Evolutionary conservation across 495 filamentous ascomycete genomes (phyloP), one percentile per base, ranked within the genome.

Genomic region (Trichoderma orchidacearum): DNA sequence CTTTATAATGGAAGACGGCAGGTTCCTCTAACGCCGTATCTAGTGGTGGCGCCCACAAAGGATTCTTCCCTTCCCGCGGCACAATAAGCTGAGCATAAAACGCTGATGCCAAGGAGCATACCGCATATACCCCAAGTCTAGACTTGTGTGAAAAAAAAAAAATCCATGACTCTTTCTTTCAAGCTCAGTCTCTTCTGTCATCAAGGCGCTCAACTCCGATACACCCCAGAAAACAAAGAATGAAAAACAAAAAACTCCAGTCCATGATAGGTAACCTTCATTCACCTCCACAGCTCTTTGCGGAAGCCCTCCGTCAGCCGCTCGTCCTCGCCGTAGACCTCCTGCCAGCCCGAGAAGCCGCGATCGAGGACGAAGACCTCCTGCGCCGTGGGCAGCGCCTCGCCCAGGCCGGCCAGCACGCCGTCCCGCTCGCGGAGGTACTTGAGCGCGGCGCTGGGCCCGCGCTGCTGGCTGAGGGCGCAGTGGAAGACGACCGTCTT

Each of bases 401-500:
- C 54, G 27, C 34, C 58, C 23, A 35, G 11, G 51, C 32, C 8
- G 25, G 11, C 63, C 53, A 75, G 63, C 58, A 79, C 56, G 58
- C 75, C 66, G 55, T 82, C 76, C 54, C 80, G 74, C 68, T 85
- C 85, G 23, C 84, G 71, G 58, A 89, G 59, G 64, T 92, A 92
- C 64, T 71, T 62, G 56, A 86, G 62, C 11, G 87, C 88, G 34
- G 87, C 86, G 28, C 70, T 68, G 1, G 87, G 87, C 0, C 87
- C 87, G 3, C 93, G 80, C 71, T 93, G 86, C 73, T 97, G 93
- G 60, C 85, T 89, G 30, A 97, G 72, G n/a, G 87, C 85, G 70
- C 93, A 98, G 71, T 98, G 94, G 68, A 98, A 98, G 17, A 98
- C 81, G 23, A 98, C 88, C 36, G 76, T 83, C 41, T 94, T 78